These are phyloP conservation scores for Galeopsis tetrahit DNA, from an alignment of 257 asterid species.

Conservation along the genomic window DNA sequence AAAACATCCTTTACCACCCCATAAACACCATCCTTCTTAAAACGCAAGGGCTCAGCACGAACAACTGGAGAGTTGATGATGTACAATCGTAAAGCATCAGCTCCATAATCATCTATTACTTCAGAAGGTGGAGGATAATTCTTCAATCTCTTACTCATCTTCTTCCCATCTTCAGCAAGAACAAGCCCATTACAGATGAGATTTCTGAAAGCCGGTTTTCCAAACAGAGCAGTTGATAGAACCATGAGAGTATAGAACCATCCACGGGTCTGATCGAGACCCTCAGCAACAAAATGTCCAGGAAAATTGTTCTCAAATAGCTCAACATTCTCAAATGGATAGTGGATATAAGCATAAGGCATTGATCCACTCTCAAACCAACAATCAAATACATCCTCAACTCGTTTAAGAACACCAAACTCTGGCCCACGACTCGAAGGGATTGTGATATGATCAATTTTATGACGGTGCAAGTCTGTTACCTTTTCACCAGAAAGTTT, in stretches of 20 bases:
- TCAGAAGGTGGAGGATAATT: slow-evolving; percentile 96
- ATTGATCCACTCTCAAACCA: slow-evolving; percentile 99
- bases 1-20: slow-evolving; percentile 91
- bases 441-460: slow-evolving; percentile 91
- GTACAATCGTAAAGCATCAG: slow-evolving; percentile 92
- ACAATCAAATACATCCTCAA: slow-evolving; percentile 98
- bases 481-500: slow-evolving; percentile 83
- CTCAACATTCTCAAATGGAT: slow-evolving; percentile 91
- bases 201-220: slow-evolving; percentile 94
- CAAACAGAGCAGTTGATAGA: slow-evolving; percentile 93
- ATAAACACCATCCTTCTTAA: slow-evolving; percentile 90
- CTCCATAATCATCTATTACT: slow-evolving; percentile 94
- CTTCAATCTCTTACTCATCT: slow-evolving; percentile 94
- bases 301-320: slow-evolving; percentile 94
- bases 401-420: slow-evolving; percentile 86
- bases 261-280: slow-evolving; percentile 98
- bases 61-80: slow-evolving; percentile 98
- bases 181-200: slow-evolving; percentile 99
- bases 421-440: slow-evolving; percentile 85
- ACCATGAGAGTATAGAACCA: slow-evolving; percentile 99
- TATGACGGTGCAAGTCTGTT: slow-evolving; percentile 93
- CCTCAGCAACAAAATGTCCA: slow-evolving; percentile 99
- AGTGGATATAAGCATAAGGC: slow-evolving; percentile 98
- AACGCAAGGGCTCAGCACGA: slow-evolving; percentile 97
- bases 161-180: slow-evolving; percentile 96